Evolutionary conservation across 805 yeast species (phyloP).

Genomic region (Barnettozyma siamensis): DNA sequence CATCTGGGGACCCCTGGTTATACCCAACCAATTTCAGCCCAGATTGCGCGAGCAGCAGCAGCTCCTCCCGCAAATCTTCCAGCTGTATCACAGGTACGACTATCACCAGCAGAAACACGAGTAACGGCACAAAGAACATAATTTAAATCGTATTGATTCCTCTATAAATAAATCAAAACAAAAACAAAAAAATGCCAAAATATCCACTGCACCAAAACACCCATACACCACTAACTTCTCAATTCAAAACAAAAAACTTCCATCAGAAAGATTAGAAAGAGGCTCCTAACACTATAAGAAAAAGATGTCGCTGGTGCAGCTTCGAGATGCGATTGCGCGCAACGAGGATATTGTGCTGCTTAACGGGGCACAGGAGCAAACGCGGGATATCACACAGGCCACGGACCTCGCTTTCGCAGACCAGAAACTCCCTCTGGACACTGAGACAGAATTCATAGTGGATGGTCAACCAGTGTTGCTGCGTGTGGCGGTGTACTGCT

Average conservation of each 20-base stretch:
- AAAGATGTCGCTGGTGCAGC: not conserved
- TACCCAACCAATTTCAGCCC: not conserved
- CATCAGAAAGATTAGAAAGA: no score
- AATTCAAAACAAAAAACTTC: no score
- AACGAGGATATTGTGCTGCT: not conserved
- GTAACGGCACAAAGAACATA: not conserved
- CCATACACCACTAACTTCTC: no score
- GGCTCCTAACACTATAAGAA: no score
- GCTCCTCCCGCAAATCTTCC: not conserved
- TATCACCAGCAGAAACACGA: not conserved
- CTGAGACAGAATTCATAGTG: constrained; percentile 45
- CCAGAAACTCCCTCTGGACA: not conserved
- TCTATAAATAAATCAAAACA: no score
- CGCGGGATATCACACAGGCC: not conserved
- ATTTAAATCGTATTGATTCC: no score
- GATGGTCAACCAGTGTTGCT: constrained; percentile 46
- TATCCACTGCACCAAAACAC: no score
- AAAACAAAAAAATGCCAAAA: no score
- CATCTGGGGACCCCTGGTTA: no score
- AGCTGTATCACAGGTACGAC: not conserved
- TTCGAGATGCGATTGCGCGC: not conserved
- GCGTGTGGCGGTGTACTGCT: constrained; percentile 66
- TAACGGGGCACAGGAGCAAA: not conserved
- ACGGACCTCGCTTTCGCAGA: not conserved
- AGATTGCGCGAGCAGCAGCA: not conserved